Evolutionary conservation across 2,329 filamentous ascomycete species (phyloP), one percentile per base, ranked within the genome.

Genomic region (Penicillium capsulatum): DNA sequence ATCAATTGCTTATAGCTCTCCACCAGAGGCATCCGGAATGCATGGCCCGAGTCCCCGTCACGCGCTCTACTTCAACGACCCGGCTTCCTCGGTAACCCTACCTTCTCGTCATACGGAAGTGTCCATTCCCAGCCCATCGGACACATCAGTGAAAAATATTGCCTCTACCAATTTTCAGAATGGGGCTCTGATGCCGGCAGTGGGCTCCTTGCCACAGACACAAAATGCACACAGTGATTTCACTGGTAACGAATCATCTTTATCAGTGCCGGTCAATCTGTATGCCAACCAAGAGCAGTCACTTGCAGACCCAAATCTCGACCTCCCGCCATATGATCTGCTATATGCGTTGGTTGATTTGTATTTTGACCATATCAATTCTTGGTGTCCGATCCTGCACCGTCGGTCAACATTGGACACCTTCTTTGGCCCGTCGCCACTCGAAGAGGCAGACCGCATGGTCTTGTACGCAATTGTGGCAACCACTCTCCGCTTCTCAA

Each of bases 311-410:
- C 69, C 76, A 2, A 81, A 86, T 51, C 75, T 81, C 35, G 83
- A 85, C 41, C 74, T 89, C 17, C 84, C 84, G 1, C 84, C 84
- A 1, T 86, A 87, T 52, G 83, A 87, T 56, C 67, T 88, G 4
- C 67, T 88, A 0, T 88, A 87, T 54, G 75, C 80, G 2, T 65
- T 89, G 8, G 83, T 84, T 5, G 84, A 88, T 52, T 71, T 88
- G 1, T 89, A 86, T 59, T 89, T 89, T 56, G 85, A 86, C 47
- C 81, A 88, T 55, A 79, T 88, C 59, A 87, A 88, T 55, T 84
- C 83, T 0, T 89, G 84, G 83, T 94, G 88, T 59, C 89, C 90
- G 0, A 92, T 95, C 16, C 71, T 95, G n/a, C 87, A 95, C 64
- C 80, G 87, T 15, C 81, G 86, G 56, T 81, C 84, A 3, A 94